Percentiles rank a stretch among this genome's conserved stretches.
Conservation (phyloP, 1,139 yeast genomes). For the Geotrichum macrosporum region DNA sequence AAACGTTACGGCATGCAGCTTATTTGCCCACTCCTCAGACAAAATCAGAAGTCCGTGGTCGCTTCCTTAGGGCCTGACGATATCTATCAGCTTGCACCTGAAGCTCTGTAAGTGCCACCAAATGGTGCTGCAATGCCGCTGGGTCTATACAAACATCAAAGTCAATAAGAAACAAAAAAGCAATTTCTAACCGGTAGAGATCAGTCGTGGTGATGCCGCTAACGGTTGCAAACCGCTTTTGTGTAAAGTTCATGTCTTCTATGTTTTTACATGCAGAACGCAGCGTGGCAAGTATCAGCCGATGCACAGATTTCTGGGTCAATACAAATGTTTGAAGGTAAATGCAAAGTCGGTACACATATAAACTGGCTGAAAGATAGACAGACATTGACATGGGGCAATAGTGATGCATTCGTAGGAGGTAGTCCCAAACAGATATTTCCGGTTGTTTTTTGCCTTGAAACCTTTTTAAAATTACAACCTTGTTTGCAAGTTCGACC, state of each 20-base stretch:
- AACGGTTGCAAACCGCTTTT: slow-evolving; percentile 49
- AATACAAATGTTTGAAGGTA: slow-evolving; percentile 28
- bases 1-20: too few relatives aligned
- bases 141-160: slow-evolving; percentile 36
- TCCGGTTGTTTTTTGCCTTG: slow-evolving; percentile 5
- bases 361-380: slow-evolving; percentile 41
- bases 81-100: slow-evolving; percentile 5
- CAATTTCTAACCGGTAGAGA: slow-evolving; percentile 46
- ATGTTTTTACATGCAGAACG: slow-evolving; percentile 49
- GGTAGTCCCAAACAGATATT: slow-evolving; percentile 37
- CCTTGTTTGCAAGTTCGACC: not conserved
- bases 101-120: slow-evolving; percentile 7
- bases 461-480: slow-evolving; percentile 2
- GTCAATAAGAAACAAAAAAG: slow-evolving; percentile 42
- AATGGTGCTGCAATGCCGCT: slow-evolving; percentile 5
- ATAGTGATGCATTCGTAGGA: slow-evolving; percentile 43
- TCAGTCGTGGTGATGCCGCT: slow-evolving; percentile 49
- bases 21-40: too few relatives aligned
- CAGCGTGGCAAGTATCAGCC: slow-evolving; percentile 48
- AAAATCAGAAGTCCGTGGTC: slow-evolving; percentile 6
- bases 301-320: slow-evolving; percentile 44
- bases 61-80: slow-evolving; percentile 6
- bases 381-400: slow-evolving; percentile 45
- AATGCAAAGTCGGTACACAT: slow-evolving; percentile 38
- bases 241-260: slow-evolving; percentile 52